phyloP scores from a whole-genome alignment of 148 eudicot species.

The Fagopyrum esculentum region DNA sequence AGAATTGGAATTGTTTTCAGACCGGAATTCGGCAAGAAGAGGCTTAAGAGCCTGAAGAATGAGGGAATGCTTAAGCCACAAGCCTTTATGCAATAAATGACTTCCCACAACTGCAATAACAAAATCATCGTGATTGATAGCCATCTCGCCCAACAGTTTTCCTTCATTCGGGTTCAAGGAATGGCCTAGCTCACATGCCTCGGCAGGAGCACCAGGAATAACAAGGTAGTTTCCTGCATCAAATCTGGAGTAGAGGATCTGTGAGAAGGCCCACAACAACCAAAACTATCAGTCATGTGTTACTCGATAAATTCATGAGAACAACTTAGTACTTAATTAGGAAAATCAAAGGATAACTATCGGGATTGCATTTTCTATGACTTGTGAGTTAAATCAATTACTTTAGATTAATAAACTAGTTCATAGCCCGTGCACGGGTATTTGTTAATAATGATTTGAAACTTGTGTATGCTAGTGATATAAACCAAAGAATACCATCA shows the following conservation, averaged over 20 bases:
- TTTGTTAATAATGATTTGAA: too few relatives aligned
- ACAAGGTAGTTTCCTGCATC: slow-evolving; percentile 88
- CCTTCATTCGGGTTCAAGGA: slow-evolving; percentile 25
- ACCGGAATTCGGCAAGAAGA: slow-evolving; percentile 39
- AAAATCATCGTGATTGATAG: slow-evolving; percentile 41
- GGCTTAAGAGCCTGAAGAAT: slow-evolving; percentile 73
- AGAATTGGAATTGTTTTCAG: slow-evolving; percentile 29
- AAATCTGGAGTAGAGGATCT: slow-evolving; percentile 69
- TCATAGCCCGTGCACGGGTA: too few relatives aligned
- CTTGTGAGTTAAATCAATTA: background rate
- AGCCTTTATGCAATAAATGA: slow-evolving; percentile 61
- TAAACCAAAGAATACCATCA: too few relatives aligned
- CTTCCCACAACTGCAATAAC: slow-evolving; percentile 69
- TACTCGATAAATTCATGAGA: background rate
- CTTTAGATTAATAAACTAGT: background rate
- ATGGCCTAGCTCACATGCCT: slow-evolving; percentile 51
- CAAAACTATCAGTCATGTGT: slow-evolving; percentile 2
- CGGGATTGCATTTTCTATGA: background rate
- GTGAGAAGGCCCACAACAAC: slow-evolving; percentile 14
- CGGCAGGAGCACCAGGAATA: slow-evolving; percentile 75
- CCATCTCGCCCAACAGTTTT: slow-evolving; percentile 27
- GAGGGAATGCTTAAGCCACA: slow-evolving; percentile 97
- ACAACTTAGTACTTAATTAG: background rate
- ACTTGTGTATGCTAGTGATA: too few relatives aligned
- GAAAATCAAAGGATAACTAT: background rate